Base-by-base conservation (phyloP, 345 rosid genomes). In the Punica granatum region DNA sequence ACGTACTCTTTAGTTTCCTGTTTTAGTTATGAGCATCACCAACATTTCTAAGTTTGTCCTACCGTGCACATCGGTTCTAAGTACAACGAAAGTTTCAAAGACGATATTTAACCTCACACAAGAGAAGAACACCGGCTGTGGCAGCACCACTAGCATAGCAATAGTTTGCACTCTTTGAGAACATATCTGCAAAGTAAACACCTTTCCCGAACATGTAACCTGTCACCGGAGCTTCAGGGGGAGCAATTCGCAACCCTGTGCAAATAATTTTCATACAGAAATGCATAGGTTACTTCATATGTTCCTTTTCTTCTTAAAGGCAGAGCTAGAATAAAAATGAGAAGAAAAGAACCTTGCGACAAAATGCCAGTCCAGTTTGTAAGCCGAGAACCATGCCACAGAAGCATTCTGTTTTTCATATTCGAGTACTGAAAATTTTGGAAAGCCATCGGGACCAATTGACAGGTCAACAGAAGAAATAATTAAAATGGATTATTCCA, bases 131-230 rank as follows among this genome's bases (percentile, higher is more conserved):
- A 4, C 96, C 97, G 59, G 87, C 73, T 41, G 77, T 75, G 63
- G 78, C 61, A 48, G 82, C 32, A 35, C 35, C 46, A 70, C 51
- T 80, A 61, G 93, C 79, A 74, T 76, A 92, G 76, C 97, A 92
- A 72, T 92, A 92, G 72, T 90, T 90, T 1, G 96, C 97, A 69
- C 97, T 92, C 81, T 92, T 92, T 71, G 97, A 90, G 89, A 92
- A 92, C 96, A 92, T 88, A 72, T 92, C 98, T 23, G 96, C 93
- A 69, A 92, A 92, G 81, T 92, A 92, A 74, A 92, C 93, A 34
- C 96, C 98, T 83, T 92, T 92, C 15, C 98, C 98, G 67, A 90
- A 92, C 97, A 88, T 88, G 84, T 92, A 90, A 54, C 96, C 96
- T 13, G 90, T 87, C 65, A 69, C 86, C 36, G 98, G 97, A 39